Evolutionary conservation across 148 eudicot species (phyloP), one percentile per base, ranked within the genome.

Genomic region (Chenopodium berlandieri): DNA sequence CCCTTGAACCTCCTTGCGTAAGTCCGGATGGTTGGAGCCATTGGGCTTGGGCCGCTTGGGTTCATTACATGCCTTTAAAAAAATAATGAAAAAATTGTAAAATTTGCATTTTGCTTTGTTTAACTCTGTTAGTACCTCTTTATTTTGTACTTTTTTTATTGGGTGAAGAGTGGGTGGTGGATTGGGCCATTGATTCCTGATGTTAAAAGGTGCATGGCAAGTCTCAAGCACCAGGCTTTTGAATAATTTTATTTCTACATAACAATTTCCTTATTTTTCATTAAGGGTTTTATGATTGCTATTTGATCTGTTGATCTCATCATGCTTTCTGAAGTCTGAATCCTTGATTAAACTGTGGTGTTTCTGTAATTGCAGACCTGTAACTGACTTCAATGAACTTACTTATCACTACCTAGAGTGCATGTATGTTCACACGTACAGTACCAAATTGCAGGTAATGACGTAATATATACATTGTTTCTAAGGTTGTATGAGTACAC

Each of bases 371-470:
- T 82, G 37, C 92, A 95, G 99, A 91, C 97, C 97, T 77, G 80
- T 95, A 81, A 87, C 82, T 50, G 94, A 95, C 83, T 94, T 81
- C 82, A 90, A 93, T 83, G 99, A 95, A 86, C 82, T 95, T 67
- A 75, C 94, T 32, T 86, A 77, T 87, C 99, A 95, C 87, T 95
- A 90, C 84, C 73, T 89, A 78, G 97, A 93, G 86, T 93, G 97
- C 81, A 87, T 89, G 30, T 89, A 87, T 88, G 90, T 90, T 78
- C 97, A 95, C 83, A 44, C 76, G 83, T 82, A 87, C 86, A 87
- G 92, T 82, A 85, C 87, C 75, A 91, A 62, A 83, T 44, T 81
- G 78, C 84, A 79, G 97, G 97, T 93, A 90, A 76, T 80, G 79
- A 13, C 80, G 78, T 81, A 70, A n/a, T 70, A 25, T 69, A n/a